Evolutionary conservation across 306 rosid species (phyloP).

Genomic region (Begonia peltatifolia): DNA sequence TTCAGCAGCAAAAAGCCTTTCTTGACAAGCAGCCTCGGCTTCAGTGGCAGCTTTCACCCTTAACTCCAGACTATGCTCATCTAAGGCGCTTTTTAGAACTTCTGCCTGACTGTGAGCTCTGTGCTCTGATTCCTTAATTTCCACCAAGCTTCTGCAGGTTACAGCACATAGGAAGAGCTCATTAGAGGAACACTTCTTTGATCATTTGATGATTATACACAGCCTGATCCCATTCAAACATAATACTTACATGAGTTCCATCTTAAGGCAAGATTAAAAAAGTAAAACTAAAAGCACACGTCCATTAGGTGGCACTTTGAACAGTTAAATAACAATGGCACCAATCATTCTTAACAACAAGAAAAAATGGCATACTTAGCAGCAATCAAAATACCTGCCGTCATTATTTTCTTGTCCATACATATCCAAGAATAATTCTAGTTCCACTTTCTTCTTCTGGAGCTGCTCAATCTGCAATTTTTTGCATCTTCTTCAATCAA

Average conservation of each 20-base stretch:
- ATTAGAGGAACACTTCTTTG: too few relatives aligned
- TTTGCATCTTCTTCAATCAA: too few relatives aligned
- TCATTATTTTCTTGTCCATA: conserved; percentile 57
- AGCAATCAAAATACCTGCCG: conserved; percentile 35
- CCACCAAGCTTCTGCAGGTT: conserved; percentile 33
- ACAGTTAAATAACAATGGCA: too few relatives aligned
- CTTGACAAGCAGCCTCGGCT: conserved; percentile 91
- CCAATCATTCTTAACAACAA: too few relatives aligned
- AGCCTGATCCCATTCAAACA: too few relatives aligned
- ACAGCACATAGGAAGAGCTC: too few relatives aligned
- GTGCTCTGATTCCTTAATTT: conserved; percentile 70
- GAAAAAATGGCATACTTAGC: too few relatives aligned
- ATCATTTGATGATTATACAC: too few relatives aligned
- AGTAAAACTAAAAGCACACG: too few relatives aligned
- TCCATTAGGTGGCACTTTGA: too few relatives aligned
- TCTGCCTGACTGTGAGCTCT: conserved; percentile 64
- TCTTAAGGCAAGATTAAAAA: too few relatives aligned
- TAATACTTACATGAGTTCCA: too few relatives aligned
- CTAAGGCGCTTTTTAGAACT: conserved; percentile 65
- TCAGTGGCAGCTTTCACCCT: conserved; percentile 94
- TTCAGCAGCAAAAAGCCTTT: conserved; percentile 74
- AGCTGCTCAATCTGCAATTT: conserved; percentile 57
- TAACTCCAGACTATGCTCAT: conserved; percentile 82
- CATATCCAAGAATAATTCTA: conserved; percentile 58
- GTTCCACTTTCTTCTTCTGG: conserved; percentile 55